phyloP scores from a whole-genome alignment of 2,329 filamentous ascomycete species.

The Hawksworthiomyces lignivorus region DNA sequence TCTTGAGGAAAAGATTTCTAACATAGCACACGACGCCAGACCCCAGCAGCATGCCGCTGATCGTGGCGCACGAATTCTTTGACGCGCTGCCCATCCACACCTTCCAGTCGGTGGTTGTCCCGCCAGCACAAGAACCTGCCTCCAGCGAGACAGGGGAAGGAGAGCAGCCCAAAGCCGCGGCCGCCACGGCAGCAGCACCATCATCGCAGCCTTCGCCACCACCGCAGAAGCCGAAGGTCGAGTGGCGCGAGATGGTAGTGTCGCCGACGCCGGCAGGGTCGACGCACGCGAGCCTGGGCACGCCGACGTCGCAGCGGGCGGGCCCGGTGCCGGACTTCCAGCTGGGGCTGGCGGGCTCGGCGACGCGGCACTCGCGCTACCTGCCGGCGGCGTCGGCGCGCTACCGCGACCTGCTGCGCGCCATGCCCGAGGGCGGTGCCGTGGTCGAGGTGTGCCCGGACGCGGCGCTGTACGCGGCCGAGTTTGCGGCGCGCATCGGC shows the following conservation, averaged over 20 bases:
- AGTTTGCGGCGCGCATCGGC: constrained; percentile 80
- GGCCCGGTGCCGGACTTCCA: constrained; percentile 73
- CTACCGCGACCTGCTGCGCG: constrained; percentile 65
- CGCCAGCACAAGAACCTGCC: constrained; percentile 20
- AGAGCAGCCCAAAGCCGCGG: constrained; percentile 33
- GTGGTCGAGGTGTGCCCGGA: constrained; percentile 89
- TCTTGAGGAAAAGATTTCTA: neutral
- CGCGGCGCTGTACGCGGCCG: constrained; percentile 66
- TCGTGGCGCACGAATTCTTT: constrained; percentile 97
- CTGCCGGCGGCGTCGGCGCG: constrained; percentile 75
- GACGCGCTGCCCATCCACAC: constrained; percentile 94
- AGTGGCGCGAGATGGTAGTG: constrained; percentile 81
- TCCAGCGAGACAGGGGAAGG: too few species aligned
- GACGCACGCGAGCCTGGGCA: constrained; percentile 45
- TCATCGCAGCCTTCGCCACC: constrained; percentile 25
- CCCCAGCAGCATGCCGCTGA: constrained; percentile 71
- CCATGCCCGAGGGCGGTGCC: constrained; percentile 53
- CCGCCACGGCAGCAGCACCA: constrained; percentile 23
- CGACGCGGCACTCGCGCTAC: constrained; percentile 77
- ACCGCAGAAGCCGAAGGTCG: constrained; percentile 28
- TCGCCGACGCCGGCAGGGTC: constrained; percentile 53
- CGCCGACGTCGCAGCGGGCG: constrained; percentile 41
- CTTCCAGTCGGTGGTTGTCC: constrained; percentile 65
- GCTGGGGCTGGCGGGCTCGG: constrained; percentile 64
- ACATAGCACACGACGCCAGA: constrained; percentile 36